Base-by-base conservation (phyloP, 805 yeast species). In the Ogataea siamensis region DNA sequence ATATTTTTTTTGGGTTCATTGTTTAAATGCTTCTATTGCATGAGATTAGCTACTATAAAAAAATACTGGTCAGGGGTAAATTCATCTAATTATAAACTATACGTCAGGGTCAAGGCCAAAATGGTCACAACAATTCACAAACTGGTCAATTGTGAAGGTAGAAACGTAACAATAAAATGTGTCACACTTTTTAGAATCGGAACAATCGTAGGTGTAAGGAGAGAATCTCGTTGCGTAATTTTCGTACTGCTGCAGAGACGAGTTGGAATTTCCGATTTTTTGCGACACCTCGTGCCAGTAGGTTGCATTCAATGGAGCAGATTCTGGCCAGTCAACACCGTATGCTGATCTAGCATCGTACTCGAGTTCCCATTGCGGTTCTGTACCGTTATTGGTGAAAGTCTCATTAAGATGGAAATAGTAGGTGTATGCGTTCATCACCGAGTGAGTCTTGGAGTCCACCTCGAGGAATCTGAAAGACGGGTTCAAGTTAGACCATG, bases 381-480 rank as follows among this genome's bases (percentile, higher is more conserved):
- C 85, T 18, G 58, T 64, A 10, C 78, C 77, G 14, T 73, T 70
- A 39, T 70, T 71, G 34, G 57, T 55, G 53, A 71, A 76, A 10
- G 83, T 77, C 31, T 71, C 74, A 53, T 80, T 78, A 47, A 83
- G 68, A 42, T 67, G 67, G n/a, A 82, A 68, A 57, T 70, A 80
- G 60, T 69, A 78, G 50, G 78, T 80, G 61, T 58, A 70, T 2
- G 80, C 66, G 52, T 82, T 77, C 70, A 78, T 67, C 42, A 82
- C 65, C 46, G 73, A 73, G 62, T 78, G 80, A 5, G 84, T 71
- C 46, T 71, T 59, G 15, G 71, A 61, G 54, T 82, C 87, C 37
- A 82, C 79, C 47, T 76, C 78, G 51, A 82, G 83, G 61, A 79
- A 80, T 56, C 84, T 72, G 83, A 86, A 82, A 14, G 79, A 71